These are phyloP conservation scores for Apiospora saccharicola DNA, from an alignment of 2,329 filamentous ascomycete genomes.

Conservation along the genomic window DNA sequence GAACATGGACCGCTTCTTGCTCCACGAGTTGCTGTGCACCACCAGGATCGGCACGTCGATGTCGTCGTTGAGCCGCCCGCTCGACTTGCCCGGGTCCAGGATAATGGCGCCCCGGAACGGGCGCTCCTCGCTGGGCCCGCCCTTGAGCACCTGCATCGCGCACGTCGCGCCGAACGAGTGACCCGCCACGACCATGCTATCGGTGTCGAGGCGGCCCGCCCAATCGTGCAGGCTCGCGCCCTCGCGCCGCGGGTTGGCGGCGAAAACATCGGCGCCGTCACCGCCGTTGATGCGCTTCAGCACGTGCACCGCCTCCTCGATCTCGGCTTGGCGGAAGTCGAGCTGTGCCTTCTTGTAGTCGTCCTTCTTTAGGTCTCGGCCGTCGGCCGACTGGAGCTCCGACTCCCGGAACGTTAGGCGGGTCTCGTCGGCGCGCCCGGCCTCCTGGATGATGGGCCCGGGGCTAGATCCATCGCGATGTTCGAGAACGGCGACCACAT, in stretches of 20 bases:
- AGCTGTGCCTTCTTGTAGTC: slow-evolving; percentile 56
- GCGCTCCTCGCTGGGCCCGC: slow-evolving; percentile 49
- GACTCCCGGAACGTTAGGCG: slow-evolving; percentile 46
- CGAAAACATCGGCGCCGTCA: slow-evolving; percentile 44
- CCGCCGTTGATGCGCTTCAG: slow-evolving; percentile 51
- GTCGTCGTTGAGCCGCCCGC: slow-evolving; percentile 66
- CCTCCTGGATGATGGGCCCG: slow-evolving; percentile 48
- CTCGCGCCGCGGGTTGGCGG: slow-evolving; percentile 55
- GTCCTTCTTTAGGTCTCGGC: slow-evolving; percentile 36
- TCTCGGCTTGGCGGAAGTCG: slow-evolving; percentile 58
- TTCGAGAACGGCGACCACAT: slow-evolving; percentile 58
- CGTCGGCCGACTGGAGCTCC: slow-evolving; percentile 46
- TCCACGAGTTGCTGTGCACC: slow-evolving; percentile 72
- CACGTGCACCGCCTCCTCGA: slow-evolving; percentile 52
- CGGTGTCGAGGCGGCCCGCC: slow-evolving; percentile 60
- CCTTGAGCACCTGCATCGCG: slow-evolving; percentile 66
- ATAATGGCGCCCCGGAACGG: slow-evolving; percentile 65
- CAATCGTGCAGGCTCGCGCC: slow-evolving; percentile 57
- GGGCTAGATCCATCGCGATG: slow-evolving; percentile 61
- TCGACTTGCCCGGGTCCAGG: slow-evolving; percentile 71
- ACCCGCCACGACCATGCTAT: slow-evolving; percentile 64
- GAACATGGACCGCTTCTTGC: slow-evolving; percentile 61
- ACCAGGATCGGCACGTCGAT: slow-evolving; percentile 66
- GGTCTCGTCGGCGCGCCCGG: slow-evolving; percentile 39
- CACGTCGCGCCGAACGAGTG: slow-evolving; percentile 73